phyloP scores from a whole-genome alignment of 2,329 filamentous ascomycete genomes.

The Pochonia chlamydosporia region DNA sequence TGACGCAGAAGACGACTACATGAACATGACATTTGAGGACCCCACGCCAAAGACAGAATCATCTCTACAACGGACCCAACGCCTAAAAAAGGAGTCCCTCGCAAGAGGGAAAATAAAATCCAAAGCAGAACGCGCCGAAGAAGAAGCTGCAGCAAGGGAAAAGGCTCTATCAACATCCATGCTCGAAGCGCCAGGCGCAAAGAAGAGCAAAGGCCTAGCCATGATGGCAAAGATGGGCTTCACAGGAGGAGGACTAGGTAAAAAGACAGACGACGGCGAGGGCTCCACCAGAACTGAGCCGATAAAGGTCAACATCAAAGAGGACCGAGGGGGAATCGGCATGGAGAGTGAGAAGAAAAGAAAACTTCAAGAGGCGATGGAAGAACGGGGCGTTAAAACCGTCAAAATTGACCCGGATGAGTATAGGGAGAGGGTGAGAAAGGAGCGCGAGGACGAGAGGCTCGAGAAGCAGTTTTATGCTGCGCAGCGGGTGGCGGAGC shows the following conservation, averaged over 20 bases:
- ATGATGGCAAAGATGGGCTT: constrained; percentile 99
- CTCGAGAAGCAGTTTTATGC: constrained; percentile 65
- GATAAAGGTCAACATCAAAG: constrained; percentile 69
- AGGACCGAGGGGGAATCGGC: constrained; percentile 77
- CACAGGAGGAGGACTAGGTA: constrained; percentile 69
- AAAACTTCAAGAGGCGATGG: constrained; percentile 60
- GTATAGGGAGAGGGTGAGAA: constrained; percentile 66
- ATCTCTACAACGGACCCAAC: constrained; percentile 48
- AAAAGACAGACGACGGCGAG: constrained; percentile 40
- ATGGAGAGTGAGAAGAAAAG: constrained; percentile 78
- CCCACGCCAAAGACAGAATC: constrained; percentile 47
- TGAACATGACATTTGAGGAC: constrained; percentile 88
- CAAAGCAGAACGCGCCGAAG: constrained; percentile 74
- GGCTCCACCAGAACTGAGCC: constrained; percentile 53
- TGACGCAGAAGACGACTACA: constrained; percentile 90
- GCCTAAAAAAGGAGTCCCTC: constrained; percentile 58
- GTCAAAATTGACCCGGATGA: constrained; percentile 61
- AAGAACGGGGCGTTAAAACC: constrained; percentile 49
- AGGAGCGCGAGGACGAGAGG: constrained; percentile 63
- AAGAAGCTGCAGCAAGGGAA: constrained; percentile 67
- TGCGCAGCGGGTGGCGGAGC: constrained; percentile 78
- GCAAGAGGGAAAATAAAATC: constrained; percentile 65
- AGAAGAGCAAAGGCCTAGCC: constrained; percentile 77
- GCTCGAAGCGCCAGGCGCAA: constrained; percentile 48
- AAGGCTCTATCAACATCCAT: constrained; percentile 70